These are phyloP conservation scores for Neurospora sp. DNA, from an alignment of 495 filamentous ascomycete species.

Conservation along the genomic window DNA sequence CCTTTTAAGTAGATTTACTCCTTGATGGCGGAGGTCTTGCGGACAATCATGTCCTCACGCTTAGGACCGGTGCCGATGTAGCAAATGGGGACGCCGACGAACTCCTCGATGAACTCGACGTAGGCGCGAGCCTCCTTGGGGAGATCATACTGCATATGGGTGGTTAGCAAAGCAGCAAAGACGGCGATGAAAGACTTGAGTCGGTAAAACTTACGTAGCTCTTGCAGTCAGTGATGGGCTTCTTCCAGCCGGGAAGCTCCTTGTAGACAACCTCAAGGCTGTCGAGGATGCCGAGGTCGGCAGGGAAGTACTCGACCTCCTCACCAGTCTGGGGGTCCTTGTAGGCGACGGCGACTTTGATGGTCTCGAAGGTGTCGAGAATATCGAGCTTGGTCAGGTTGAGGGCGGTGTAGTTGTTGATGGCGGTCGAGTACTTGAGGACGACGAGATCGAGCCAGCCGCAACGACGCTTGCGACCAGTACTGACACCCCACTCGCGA, in stretches of 20 bases:
- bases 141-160: slow-evolving; percentile 45
- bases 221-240: slow-evolving; percentile 42
- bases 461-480: slow-evolving; percentile 72
- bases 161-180: slow-evolving; percentile 4
- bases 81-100: slow-evolving; percentile 58
- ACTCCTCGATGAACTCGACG: slow-evolving; percentile 60
- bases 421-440: slow-evolving; percentile 58
- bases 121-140: slow-evolving; percentile 69
- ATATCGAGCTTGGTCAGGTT: slow-evolving; percentile 85
- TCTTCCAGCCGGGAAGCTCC: slow-evolving; percentile 71
- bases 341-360: slow-evolving; percentile 73
- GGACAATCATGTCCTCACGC: slow-evolving; percentile 43
- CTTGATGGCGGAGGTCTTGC: slow-evolving; percentile 8
- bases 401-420: slow-evolving; percentile 66
- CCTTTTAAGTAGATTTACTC: background rate
- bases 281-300: slow-evolving; percentile 24
- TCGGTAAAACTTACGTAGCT: slow-evolving; percentile 11
- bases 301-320: slow-evolving; percentile 28
- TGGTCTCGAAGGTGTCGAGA: slow-evolving; percentile 69
- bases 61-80: slow-evolving; percentile 74
- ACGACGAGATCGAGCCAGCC: slow-evolving; percentile 89
- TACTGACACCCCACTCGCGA: slow-evolving; percentile 61
- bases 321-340: slow-evolving; percentile 34
- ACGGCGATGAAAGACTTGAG: background rate
- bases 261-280: slow-evolving; percentile 54